phyloP scores from a whole-genome alignment of 164 flowering plant species.

The Aristolochia californica region DNA sequence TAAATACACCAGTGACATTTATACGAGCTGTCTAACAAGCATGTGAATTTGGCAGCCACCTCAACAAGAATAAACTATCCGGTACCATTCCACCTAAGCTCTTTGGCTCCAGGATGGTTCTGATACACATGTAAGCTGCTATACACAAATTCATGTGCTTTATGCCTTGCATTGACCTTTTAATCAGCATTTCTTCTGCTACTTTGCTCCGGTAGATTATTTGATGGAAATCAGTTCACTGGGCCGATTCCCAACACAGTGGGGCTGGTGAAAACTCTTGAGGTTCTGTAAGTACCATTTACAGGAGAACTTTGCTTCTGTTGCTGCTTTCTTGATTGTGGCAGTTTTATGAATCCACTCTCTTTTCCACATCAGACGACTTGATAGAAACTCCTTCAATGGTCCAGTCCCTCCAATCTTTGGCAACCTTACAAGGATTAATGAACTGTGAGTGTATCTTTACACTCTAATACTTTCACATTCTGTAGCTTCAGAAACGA shows the following conservation, averaged over 20 bases:
- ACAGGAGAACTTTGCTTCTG: not conserved
- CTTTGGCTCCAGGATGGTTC: slow-evolving; percentile 62
- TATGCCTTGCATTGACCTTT: not conserved
- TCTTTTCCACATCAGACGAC: slow-evolving; percentile 43
- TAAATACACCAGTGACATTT: no score
- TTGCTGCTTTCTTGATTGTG: not conserved
- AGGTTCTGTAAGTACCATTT: slow-evolving; percentile 79
- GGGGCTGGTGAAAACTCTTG: slow-evolving; percentile 62
- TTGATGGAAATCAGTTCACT: slow-evolving; percentile 67
- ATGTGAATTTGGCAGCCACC: slow-evolving; percentile 48
- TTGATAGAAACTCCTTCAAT: slow-evolving; percentile 55
- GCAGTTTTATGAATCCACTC: not conserved
- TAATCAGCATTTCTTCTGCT: not conserved
- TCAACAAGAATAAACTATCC: slow-evolving; percentile 79
- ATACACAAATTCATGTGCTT: not conserved
- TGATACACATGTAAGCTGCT: slow-evolving; percentile 74
- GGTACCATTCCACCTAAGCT: slow-evolving; percentile 59
- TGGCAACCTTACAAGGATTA: slow-evolving; percentile 48
- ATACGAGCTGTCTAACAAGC: no score
- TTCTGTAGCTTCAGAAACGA: no score
- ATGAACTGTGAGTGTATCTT: slow-evolving; percentile 51
- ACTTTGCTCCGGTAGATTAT: slow-evolving; percentile 32
- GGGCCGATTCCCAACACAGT: slow-evolving; percentile 58
- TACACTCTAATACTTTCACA: no score
- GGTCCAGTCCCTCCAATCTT: slow-evolving; percentile 56